Evolutionary conservation across 345 rosid species (phyloP), one percentile per base, ranked within the genome.

Genomic region (Citrus trifoliata): DNA sequence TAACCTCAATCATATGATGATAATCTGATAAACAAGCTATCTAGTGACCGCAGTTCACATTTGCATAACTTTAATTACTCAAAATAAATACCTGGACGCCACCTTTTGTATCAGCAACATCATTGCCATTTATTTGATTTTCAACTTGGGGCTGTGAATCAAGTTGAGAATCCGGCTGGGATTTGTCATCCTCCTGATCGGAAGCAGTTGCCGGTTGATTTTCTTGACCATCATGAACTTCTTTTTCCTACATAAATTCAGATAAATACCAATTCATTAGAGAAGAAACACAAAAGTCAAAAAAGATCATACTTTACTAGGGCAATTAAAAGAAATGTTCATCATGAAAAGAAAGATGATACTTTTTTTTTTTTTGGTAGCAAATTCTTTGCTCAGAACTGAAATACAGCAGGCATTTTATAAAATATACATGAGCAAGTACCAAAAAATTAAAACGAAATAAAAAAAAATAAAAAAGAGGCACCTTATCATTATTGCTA

Each of bases 401-500:
- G 40, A 51, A 70, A 12, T 10, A 28, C 27, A 30, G 10, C 42
- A 55, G 6, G 24, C 48, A 78, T 38, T 79, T 67, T 1, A n/a
- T 24, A 58, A 48, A 71, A 40, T 65, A 10, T 67, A 59, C 3
- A 78, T 32, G 18, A 37, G 12, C 9, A 27, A 27, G 70, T 18
- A 24, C 30, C 48, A 32, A 58, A 21, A 42, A 74, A 61, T 24
- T 38, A 35, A 73, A 6, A 25, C 3, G 13, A 42, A 40, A 40
- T 10, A 10, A 40, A 40, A 12, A 0, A 2, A 64, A 35, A 35
- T 35, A 35, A 5, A 35, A 74, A 64, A 0, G 16, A 59, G n/a
- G 10, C n/a, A 90, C 98, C 98, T 91, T 80, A 74, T 93, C 95
- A 61, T 91, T 83, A 70, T 92, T 89, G 74, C 88, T 85, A 82